Conservation (phyloP, 2,329 filamentous ascomycete genomes). For the Huntiella moniliformis region DNA sequence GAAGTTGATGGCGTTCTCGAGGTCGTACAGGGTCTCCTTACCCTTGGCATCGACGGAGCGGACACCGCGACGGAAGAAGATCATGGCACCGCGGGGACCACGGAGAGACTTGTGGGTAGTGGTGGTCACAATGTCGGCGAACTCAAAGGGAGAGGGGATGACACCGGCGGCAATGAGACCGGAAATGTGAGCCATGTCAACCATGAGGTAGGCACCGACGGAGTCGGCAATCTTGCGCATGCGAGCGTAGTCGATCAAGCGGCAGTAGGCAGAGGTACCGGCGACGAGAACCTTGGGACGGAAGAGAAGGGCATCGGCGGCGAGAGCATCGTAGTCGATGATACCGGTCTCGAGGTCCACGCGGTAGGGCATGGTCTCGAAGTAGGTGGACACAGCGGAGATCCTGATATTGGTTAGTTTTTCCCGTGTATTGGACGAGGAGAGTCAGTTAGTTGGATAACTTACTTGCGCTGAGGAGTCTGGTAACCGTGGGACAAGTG, state of each 20-base stretch:
- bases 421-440: background rate
- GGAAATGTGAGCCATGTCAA: slow-evolving; percentile 95
- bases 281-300: slow-evolving; percentile 90
- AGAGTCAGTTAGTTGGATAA: slow-evolving; percentile 12
- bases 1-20: slow-evolving; percentile 83
- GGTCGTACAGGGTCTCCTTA: slow-evolving; percentile 73
- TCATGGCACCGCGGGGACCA: slow-evolving; percentile 88
- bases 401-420: slow-evolving; percentile 52
- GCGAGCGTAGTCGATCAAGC: slow-evolving; percentile 82
- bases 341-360: slow-evolving; percentile 76
- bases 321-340: slow-evolving; percentile 87
- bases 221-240: slow-evolving; percentile 87
- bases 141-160: slow-evolving; percentile 71
- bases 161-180: slow-evolving; percentile 85
- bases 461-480: slow-evolving; percentile 75
- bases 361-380: slow-evolving; percentile 91
- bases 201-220: slow-evolving; percentile 76
- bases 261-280: slow-evolving; percentile 87
- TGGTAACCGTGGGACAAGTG: slow-evolving; percentile 96
- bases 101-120: slow-evolving; percentile 96
- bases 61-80: slow-evolving; percentile 93
- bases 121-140: slow-evolving; percentile 88
- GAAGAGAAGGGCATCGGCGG: slow-evolving; percentile 73
- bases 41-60: slow-evolving; percentile 68
- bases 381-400: slow-evolving; percentile 97